Conservation (phyloP, 164 flowering plant genomes). For the Umbellularia californica region DNA sequence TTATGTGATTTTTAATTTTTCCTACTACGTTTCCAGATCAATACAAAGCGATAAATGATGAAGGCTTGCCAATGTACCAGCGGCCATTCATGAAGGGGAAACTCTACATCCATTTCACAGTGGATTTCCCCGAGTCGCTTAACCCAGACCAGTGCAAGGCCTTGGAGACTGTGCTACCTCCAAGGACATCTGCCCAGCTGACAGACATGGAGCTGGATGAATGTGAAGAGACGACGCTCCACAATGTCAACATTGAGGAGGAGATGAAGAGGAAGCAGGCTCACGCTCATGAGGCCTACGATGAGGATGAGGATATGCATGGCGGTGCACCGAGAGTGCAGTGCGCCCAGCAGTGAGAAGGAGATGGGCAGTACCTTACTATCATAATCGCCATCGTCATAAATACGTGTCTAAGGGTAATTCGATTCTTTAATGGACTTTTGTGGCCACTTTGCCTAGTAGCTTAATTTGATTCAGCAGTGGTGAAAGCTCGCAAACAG, state of each 20-base stretch:
- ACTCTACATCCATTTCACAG: slow-evolving; percentile 78
- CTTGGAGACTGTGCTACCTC: slow-evolving; percentile 51
- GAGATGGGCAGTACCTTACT: background rate
- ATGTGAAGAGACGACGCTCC: slow-evolving; percentile 87
- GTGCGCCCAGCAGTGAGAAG: slow-evolving; percentile 69
- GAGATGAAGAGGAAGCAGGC: slow-evolving; percentile 78
- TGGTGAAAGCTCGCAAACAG: no score
- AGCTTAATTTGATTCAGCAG: no score
- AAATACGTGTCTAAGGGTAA: no score
- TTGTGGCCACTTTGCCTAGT: no score
- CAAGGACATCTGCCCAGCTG: slow-evolving; percentile 37
- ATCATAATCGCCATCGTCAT: no score
- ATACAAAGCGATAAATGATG: slow-evolving; percentile 84
- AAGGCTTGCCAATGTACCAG: slow-evolving; percentile 87
- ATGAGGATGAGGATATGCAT: slow-evolving; percentile 60
- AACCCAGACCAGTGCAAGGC: slow-evolving; percentile 59
- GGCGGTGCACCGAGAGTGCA: slow-evolving; percentile 73
- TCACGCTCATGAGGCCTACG: slow-evolving; percentile 67
- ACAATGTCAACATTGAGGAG: slow-evolving; percentile 87
- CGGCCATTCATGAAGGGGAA: slow-evolving; percentile 93
- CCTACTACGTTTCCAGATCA: slow-evolving; percentile 32
- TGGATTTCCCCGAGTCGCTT: slow-evolving; percentile 74
- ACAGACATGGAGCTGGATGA: slow-evolving; percentile 85
- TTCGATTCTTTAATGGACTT: no score
- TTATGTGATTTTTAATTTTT: no score